Base-by-base conservation (phyloP, 805 yeast genomes). In the Deakozyma indianensis region DNA sequence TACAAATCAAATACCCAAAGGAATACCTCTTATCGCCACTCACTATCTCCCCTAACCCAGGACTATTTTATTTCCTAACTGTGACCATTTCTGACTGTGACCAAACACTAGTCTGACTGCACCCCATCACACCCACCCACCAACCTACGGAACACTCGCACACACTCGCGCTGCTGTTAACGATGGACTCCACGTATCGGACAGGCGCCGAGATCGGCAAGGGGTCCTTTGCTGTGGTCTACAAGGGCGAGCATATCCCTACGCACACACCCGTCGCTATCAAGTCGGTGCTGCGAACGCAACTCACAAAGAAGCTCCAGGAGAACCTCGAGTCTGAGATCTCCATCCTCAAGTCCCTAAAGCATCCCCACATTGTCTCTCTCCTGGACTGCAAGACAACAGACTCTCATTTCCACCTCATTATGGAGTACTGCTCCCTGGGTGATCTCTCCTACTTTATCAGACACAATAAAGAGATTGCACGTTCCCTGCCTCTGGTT, bases 181-280 rank as follows among this genome's bases (percentile, higher is more conserved):
- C n/a, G n/a, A n/a, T n/a, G n/a, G n/a, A n/a, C n/a, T n/a, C n/a
- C n/a, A n/a, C n/a, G n/a, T 32, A 32, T 20, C 38, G 38, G 5
- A 41, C 21, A 9, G 86, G 85, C 22, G 75, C 80, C 18, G 94
- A 87, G 61, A 90, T 92, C 45, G 98, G 98, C 22, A 78, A 83
- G 55, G 98, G 98, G 27, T 83, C 95, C 5, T 92, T 92, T 67
- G 98, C 98, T 55, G 82, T 80, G 50, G 98, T 92, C 22, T 90
- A 83, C 68, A 87, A 85, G 63, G 95, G 96, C 44, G 69, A 73
- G 47, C 70, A 80, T 55, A 61, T 66, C 41, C 27, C 48, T 18
- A 50, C 56, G 16, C 61, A 65, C 51, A 66, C 68, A 25, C 73
- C 87, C 1, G 92, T 90, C 38, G 97, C 97, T 7, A 75, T 90